Evolutionary conservation across 2,329 filamentous ascomycete genomes (phyloP).

Genomic region (Aureobasidium sp.): DNA sequence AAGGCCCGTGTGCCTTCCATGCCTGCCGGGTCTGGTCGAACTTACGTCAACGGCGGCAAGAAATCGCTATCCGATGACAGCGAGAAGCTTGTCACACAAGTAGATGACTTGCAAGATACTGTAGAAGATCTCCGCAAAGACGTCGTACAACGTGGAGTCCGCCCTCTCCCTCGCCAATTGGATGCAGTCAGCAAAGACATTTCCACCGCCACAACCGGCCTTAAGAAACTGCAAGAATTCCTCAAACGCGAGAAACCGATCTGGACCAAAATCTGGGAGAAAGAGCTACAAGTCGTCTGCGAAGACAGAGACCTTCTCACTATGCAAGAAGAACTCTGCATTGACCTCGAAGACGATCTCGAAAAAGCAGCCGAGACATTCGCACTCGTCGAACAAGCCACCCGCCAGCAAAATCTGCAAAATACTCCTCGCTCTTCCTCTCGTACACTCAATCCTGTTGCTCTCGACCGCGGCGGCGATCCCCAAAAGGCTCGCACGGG

Average conservation of each 20-base stretch:
- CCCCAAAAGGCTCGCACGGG: conserved; percentile 81
- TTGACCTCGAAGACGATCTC: conserved; percentile 87
- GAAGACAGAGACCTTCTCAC: conserved; percentile 91
- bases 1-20: conserved; percentile 65
- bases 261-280: conserved; percentile 99
- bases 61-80: conserved; percentile 82
- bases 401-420: conserved; percentile 88
- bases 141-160: conserved; percentile 85
- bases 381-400: conserved; percentile 90
- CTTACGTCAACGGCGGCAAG: conserved; percentile 79
- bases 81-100: conserved; percentile 80
- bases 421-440: conserved; percentile 34
- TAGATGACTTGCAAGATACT: conserved; percentile 94
- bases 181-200: conserved; percentile 88
- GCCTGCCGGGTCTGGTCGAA: conserved; percentile 71
- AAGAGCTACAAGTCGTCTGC: conserved; percentile 90
- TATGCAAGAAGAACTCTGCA: conserved; percentile 89
- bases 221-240: conserved; percentile 91
- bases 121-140: conserved; percentile 97
- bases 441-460: conserved; percentile 24
- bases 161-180: conserved; percentile 81
- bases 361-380: conserved; percentile 94
- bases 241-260: conserved; percentile 86
- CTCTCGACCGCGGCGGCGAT: conserved; percentile 47
- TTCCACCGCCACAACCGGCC: conserved; percentile 68